These are phyloP conservation scores for Boletus reticuloceps DNA, from an alignment of 768 basidiomycete species.

Conservation along the genomic window DNA sequence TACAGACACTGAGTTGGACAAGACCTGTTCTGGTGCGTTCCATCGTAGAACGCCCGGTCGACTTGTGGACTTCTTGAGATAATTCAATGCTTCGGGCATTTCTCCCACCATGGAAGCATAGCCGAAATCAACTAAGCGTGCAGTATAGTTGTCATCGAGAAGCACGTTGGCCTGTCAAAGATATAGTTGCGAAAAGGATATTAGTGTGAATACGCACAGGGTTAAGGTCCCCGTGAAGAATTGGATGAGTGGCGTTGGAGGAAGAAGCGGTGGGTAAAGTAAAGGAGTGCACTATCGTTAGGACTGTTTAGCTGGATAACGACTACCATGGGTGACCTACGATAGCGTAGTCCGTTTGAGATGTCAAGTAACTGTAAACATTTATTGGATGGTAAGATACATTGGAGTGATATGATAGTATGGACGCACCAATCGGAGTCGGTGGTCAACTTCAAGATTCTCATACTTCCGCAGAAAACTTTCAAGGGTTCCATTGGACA, in stretches of 20 bases:
- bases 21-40: background rate
- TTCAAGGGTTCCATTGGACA: background rate
- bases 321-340: background rate
- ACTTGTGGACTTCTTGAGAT: background rate
- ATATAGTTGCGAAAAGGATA: background rate
- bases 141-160: background rate
- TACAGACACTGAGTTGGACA: background rate
- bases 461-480: background rate
- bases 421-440: background rate
- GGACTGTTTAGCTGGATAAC: background rate
- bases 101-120: slow-evolving; percentile 1
- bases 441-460: background rate
- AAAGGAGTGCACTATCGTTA: background rate
- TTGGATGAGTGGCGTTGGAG: background rate
- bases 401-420: no score
- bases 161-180: background rate
- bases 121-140: background rate
- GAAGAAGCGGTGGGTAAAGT: background rate
- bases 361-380: background rate
- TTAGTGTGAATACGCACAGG: background rate
- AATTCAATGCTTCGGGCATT: background rate
- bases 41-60: background rate
- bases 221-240: slow-evolving; percentile 1
- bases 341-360: background rate
- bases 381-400: background rate